These are phyloP conservation scores for Pichia scutulata DNA, from an alignment of 805 yeast species.

Conservation along the genomic window DNA sequence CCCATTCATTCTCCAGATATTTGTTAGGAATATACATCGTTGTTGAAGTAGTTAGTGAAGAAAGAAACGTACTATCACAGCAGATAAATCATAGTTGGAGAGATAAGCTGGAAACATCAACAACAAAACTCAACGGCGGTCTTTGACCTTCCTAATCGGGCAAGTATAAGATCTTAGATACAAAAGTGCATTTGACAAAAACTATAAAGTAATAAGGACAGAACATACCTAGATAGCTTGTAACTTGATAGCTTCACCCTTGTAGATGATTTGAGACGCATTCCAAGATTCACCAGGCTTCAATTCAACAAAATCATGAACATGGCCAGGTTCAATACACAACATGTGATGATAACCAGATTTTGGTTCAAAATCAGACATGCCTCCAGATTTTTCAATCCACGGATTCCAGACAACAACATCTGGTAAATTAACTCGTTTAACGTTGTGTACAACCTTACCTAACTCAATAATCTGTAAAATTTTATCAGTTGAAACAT, in stretches of 20 bases:
- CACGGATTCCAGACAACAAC: slow-evolving; percentile 98
- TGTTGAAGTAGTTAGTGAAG: too few relatives aligned
- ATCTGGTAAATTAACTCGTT: slow-evolving; percentile 51
- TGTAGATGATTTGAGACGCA: slow-evolving; percentile 54
- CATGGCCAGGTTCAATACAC: slow-evolving; percentile 92
- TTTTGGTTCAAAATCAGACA: slow-evolving; percentile 87
- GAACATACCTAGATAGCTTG: slow-evolving; percentile 11
- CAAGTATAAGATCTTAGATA: not conserved
- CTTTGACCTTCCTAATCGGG: not conserved
- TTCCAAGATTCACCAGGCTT: slow-evolving; percentile 70
- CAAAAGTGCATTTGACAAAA: too few relatives aligned
- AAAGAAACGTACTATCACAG: too few relatives aligned
- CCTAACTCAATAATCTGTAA: slow-evolving; percentile 68
- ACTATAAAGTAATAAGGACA: too few relatives aligned
- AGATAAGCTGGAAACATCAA: too few relatives aligned
- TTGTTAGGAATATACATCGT: slow-evolving; percentile 26
- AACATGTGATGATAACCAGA: slow-evolving; percentile 80
- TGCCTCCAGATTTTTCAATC: slow-evolving; percentile 70
- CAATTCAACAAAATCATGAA: slow-evolving; percentile 55
- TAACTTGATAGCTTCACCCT: slow-evolving; percentile 37
- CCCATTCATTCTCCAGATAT: slow-evolving; percentile 26
- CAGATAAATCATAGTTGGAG: too few relatives aligned
- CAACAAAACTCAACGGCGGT: too few relatives aligned
- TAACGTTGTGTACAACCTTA: slow-evolving; percentile 59
- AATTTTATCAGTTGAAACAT: slow-evolving; percentile 44